phyloP scores from a whole-genome alignment of 768 basidiomycete species.

The Pleurotus platypus region DNA sequence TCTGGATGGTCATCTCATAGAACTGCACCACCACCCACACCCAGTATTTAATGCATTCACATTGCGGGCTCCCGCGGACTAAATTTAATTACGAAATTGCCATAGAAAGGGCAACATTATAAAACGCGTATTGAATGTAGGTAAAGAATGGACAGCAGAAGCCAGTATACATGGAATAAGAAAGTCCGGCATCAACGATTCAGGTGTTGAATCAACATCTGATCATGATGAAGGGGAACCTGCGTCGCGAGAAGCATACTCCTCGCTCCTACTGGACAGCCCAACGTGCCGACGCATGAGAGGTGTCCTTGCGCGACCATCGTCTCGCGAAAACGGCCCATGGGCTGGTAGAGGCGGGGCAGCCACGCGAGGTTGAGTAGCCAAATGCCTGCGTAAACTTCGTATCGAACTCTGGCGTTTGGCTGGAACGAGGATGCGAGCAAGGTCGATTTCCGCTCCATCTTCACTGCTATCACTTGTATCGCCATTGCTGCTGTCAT shows the following conservation, averaged over 20 bases:
- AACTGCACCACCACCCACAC: not conserved
- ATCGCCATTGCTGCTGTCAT: constrained; percentile 30
- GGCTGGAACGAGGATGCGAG: constrained; percentile 64
- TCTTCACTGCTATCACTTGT: constrained; percentile 31
- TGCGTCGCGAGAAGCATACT: too few relatives aligned
- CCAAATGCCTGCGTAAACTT: constrained; percentile 63
- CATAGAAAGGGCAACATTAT: too few relatives aligned
- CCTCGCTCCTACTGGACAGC: too few relatives aligned
- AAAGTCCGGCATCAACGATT: too few relatives aligned
- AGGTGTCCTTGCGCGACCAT: not conserved
- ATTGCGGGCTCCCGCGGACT: too few relatives aligned
- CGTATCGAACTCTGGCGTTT: constrained; percentile 73
- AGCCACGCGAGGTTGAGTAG: not conserved
- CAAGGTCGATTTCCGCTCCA: constrained; percentile 57
- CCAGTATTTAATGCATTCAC: not conserved
- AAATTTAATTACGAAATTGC: too few relatives aligned
- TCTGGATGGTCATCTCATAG: not conserved
- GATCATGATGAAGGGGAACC: too few relatives aligned
- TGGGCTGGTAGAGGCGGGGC: not conserved
- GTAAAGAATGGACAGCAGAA: too few relatives aligned
- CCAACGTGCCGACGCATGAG: not conserved
- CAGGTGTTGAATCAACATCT: too few relatives aligned
- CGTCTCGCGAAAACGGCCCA: not conserved
- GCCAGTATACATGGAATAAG: too few relatives aligned
- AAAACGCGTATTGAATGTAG: too few relatives aligned